Evolutionary conservation across 148 eudicot genomes (phyloP).

Genomic region (Rhododendron henanense): DNA sequence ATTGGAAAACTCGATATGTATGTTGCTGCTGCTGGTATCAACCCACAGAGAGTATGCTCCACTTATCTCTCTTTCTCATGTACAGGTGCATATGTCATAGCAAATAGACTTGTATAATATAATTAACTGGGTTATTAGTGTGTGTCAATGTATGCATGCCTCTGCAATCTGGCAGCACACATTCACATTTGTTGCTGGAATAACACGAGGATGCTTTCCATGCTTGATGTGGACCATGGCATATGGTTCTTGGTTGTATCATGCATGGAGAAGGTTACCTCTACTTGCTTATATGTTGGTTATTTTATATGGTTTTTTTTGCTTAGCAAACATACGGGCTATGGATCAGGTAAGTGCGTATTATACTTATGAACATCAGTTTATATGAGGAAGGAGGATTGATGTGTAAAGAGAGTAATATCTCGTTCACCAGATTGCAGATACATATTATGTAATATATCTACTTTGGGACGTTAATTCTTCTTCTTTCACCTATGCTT

Average conservation of each 20-base stretch:
- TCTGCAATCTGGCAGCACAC: background rate
- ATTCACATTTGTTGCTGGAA: background rate
- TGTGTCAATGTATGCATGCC: background rate
- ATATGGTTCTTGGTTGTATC: background rate
- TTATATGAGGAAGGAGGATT: background rate
- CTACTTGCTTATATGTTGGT: background rate
- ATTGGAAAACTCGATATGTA: slow-evolving; percentile 97
- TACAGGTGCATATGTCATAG: background rate
- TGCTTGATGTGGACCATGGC: background rate
- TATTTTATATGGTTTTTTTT: background rate
- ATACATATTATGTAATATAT: background rate
- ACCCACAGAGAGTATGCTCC: slow-evolving; percentile 75
- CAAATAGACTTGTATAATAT: background rate
- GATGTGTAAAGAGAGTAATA: background rate
- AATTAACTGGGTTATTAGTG: background rate
- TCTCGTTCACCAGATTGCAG: background rate
- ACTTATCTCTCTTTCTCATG: background rate
- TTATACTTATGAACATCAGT: background rate
- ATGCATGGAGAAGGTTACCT: slow-evolving; percentile 1
- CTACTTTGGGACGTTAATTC: background rate
- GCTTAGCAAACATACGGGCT: background rate
- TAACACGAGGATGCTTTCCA: background rate
- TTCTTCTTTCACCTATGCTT: background rate
- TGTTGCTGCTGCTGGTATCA: slow-evolving; percentile 99
- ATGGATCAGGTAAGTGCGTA: background rate